These are phyloP conservation scores for Metarhizium rileyi DNA, from an alignment of 2,329 filamentous ascomycete genomes.

Conservation along the genomic window DNA sequence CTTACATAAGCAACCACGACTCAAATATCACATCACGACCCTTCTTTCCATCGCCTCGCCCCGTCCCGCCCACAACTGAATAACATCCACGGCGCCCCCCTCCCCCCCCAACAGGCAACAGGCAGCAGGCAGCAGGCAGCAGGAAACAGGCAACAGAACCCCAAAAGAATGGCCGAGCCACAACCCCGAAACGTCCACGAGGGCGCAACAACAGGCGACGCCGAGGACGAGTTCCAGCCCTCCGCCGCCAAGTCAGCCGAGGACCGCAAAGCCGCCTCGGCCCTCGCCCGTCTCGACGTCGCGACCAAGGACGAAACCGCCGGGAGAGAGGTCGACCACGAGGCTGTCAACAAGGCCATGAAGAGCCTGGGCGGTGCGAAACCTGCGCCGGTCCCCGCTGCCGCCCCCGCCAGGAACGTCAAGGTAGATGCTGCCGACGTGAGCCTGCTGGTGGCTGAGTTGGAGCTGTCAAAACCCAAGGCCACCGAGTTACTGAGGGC, in stretches of 20 bases:
- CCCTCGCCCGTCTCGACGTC: constrained; percentile 57
- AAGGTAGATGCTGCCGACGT: constrained; percentile 70
- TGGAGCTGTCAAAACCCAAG: constrained; percentile 61
- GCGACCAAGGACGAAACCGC: constrained; percentile 33
- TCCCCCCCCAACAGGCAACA: no score
- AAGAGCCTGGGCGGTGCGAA: constrained; percentile 41
- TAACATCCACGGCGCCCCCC: no score
- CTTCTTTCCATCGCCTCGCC: no score
- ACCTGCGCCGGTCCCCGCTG: constrained; percentile 14
- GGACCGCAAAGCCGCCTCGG: constrained; percentile 67
- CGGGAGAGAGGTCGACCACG: constrained; percentile 53
- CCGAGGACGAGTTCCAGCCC: constrained; percentile 43
- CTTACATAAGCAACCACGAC: no score
- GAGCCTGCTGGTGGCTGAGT: constrained; percentile 57
- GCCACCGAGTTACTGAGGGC: constrained; percentile 65
- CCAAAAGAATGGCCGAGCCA: constrained; percentile 44
- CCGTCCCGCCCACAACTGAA: no score
- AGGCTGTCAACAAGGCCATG: constrained; percentile 64
- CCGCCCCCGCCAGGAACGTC: constrained; percentile 44
- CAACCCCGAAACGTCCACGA: constrained; percentile 49
- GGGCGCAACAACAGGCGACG: constrained; percentile 48
- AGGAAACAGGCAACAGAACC: background rate
- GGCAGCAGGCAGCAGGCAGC: no score
- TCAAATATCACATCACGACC: no score
- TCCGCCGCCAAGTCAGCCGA: constrained; percentile 55